Evolutionary conservation across 805 yeast genomes (phyloP).

Genomic region (Saccharomycopsis selenospora): DNA sequence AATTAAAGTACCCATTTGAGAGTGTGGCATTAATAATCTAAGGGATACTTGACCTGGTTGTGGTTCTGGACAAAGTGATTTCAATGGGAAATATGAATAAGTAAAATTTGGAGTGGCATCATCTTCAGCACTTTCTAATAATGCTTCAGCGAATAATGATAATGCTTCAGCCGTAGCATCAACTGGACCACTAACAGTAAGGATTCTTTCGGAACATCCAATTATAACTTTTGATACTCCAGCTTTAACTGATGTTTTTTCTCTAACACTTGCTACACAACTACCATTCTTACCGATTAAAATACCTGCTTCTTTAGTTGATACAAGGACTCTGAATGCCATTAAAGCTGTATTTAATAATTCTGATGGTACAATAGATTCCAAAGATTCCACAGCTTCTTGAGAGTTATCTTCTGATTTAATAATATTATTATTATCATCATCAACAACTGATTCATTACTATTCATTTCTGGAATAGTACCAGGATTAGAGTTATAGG

Average conservation of each 20-base stretch:
- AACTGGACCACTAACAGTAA: slow-evolving; percentile 69
- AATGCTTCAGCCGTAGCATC: slow-evolving; percentile 65
- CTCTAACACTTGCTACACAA: slow-evolving; percentile 69
- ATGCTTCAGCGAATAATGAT: slow-evolving; percentile 59
- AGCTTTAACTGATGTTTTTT: slow-evolving; percentile 70
- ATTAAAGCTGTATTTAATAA: slow-evolving; percentile 24
- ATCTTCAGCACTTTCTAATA: slow-evolving; percentile 39
- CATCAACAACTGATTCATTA: too few species aligned
- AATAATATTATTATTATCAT: too few species aligned
- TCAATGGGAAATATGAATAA: slow-evolving; percentile 52
- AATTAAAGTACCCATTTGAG: slow-evolving; percentile 82
- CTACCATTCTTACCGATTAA: slow-evolving; percentile 81
- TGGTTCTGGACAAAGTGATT: slow-evolving; percentile 48
- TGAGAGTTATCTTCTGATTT: too few species aligned
- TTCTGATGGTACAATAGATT: slow-evolving; percentile 14
- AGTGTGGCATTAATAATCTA: slow-evolving; percentile 71
- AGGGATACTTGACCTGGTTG: slow-evolving; percentile 47
- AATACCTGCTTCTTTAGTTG: slow-evolving; percentile 84
- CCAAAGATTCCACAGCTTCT: background rate
- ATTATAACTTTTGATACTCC: slow-evolving; percentile 77
- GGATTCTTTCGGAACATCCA: slow-evolving; percentile 76
- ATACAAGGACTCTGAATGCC: slow-evolving; percentile 51
- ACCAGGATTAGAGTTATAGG: too few species aligned
- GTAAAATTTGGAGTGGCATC: slow-evolving; percentile 18
- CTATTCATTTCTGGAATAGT: too few species aligned